Evolutionary conservation across 352 stramenopile genomes (phyloP).

Genomic region (Peronosclerospora sorghi): DNA sequence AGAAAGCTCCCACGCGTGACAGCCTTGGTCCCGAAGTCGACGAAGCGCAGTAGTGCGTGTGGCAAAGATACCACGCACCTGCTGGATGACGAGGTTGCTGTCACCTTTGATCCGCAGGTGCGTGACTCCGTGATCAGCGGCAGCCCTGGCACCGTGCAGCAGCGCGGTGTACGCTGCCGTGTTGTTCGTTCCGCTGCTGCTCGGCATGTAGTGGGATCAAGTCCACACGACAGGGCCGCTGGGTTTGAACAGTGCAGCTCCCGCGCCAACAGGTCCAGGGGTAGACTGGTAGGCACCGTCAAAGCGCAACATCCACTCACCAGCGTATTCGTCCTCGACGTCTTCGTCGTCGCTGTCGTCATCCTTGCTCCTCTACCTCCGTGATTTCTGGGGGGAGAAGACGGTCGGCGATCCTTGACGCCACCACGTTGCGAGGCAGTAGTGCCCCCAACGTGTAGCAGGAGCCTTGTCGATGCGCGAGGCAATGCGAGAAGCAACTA

Average conservation of each 20-base stretch:
- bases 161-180: too few species aligned
- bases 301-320: neutral
- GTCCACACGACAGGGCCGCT: too few species aligned
- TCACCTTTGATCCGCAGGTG: too few species aligned
- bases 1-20: neutral
- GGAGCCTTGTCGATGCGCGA: neutral
- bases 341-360: too few species aligned
- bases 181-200: neutral
- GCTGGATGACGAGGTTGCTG: too few species aligned
- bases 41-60: too few species aligned
- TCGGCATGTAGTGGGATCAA: too few species aligned
- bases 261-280: neutral
- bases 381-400: neutral
- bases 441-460: neutral
- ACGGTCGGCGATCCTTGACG: too few species aligned
- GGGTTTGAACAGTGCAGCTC: too few species aligned
- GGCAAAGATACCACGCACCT: too few species aligned
- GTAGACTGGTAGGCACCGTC: neutral
- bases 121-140: constrained; percentile 8
- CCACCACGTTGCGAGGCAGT: too few species aligned
- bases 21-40: neutral
- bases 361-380: neutral
- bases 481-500: neutral
- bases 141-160: constrained; percentile 6
- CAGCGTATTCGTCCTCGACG: neutral